Evolutionary conservation across 768 basidiomycete species (phyloP), one percentile per base, ranked within the genome.

Genomic region (Pleurotus sapidus): DNA sequence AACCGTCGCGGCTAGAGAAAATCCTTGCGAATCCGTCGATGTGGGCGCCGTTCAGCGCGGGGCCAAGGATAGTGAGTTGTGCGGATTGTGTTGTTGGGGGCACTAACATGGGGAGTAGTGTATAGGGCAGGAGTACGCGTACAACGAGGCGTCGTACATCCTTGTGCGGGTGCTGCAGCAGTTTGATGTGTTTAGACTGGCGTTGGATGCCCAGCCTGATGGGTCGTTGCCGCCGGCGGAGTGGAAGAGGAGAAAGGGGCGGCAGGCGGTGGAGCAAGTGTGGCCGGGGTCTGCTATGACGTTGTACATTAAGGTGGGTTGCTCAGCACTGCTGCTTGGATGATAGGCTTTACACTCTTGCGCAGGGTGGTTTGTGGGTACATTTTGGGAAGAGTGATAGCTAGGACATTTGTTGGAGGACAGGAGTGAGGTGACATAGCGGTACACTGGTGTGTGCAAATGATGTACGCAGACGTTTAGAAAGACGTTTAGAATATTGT

Each of bases 101-200:
- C 7, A 27, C 8, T 42, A 50, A 39, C 63, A 42, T 49, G 57
- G 37, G 30, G 25, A 34, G 34, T 64, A 89, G 87, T 89, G 87
- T 62, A 68, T 89, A 17, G 86, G 86, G 9, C 84, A 88, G 66
- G 85, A 88, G 63, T 89, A 89, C 57, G 89, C 88, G 4, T 86
- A 86, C 63, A 89, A 89, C 65, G 84, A 90, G 70, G 83, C 84
- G 48, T 83, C 86, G n/a, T 90, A 82, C 64, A 83, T 90, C 69
- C 78, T 90, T 43, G 82, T 84, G 8, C 77, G 85, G 27, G 70
- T 91, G 37, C 70, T 91, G 49, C 89, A 91, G 64, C 78, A 76
- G 20, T 89, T 84, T 60, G 81, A 84, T 60, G 71, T 76, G 3
- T 82, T 90, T 60, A 75, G 79, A 12, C 70, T 91, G 37, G 82